Conservation (phyloP, 2,329 filamentous ascomycete species). For the Curvularia lunata region DNA sequence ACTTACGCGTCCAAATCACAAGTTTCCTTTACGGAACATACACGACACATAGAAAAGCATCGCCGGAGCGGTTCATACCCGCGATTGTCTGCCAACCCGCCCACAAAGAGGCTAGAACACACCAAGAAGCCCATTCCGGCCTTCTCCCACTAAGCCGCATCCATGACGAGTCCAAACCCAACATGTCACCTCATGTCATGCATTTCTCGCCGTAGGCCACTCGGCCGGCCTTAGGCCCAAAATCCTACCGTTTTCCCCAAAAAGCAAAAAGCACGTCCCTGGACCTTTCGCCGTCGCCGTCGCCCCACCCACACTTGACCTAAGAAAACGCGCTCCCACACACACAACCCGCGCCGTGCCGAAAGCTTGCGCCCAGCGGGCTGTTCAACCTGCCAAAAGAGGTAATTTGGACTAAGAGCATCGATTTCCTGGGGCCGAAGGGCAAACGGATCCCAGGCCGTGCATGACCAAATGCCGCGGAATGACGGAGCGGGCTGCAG, state of each 20-base stretch:
- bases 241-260: not conserved
- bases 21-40: too few relatives aligned
- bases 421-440: not conserved
- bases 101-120: not conserved
- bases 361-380: not conserved
- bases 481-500: not conserved
- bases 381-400: not conserved
- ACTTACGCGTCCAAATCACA: too few relatives aligned
- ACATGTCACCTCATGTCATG: not conserved
- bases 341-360: not conserved
- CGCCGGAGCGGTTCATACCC: too few relatives aligned
- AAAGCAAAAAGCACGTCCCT: not conserved
- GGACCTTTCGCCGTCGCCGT: not conserved
- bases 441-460: not conserved
- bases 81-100: too few relatives aligned
- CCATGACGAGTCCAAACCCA: not conserved
- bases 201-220: not conserved
- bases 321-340: not conserved
- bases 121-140: not conserved
- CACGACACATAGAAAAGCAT: too few relatives aligned
- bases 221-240: too few relatives aligned
- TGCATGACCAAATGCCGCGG: not conserved
- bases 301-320: not conserved
- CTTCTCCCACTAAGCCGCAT: not conserved
- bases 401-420: not conserved